phyloP scores from a whole-genome alignment of 2,329 filamentous ascomycete species.

The Colletotrichum lindemuthianum region DNA sequence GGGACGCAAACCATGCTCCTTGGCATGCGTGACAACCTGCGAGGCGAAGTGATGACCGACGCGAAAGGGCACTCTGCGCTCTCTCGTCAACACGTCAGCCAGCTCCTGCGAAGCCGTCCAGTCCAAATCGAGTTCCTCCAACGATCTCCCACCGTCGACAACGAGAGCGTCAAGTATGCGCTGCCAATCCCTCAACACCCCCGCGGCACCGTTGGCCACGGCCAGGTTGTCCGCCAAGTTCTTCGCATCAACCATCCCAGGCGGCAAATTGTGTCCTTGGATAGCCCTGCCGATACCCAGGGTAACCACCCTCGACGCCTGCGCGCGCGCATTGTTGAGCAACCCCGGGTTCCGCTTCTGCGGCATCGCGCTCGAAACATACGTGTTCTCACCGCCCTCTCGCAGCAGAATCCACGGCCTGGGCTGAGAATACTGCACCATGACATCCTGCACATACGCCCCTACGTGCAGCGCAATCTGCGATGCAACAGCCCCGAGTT shows the following conservation, averaged over 20 bases:
- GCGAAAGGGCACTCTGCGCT: conserved; percentile 25
- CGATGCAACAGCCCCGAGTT: conserved; percentile 18
- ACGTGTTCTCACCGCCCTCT: conserved; percentile 28
- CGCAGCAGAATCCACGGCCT: conserved; percentile 29
- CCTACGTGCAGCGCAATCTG: conserved; percentile 23
- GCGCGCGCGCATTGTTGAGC: not conserved
- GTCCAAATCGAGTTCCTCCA: conserved; percentile 26
- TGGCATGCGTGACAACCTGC: conserved; percentile 24
- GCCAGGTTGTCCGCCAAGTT: conserved; percentile 21
- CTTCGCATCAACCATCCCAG: conserved; percentile 28
- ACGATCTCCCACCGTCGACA: conserved; percentile 15
- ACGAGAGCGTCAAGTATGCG: conserved; percentile 23
- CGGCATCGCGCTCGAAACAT: conserved; percentile 31
- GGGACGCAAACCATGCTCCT: conserved; percentile 1
- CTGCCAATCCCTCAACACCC: not conserved
- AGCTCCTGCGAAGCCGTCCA: conserved; percentile 32
- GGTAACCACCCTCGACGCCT: conserved; percentile 23
- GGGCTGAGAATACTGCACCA: conserved; percentile 27
- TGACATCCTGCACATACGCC: conserved; percentile 29
- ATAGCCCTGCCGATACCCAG: conserved; percentile 23
- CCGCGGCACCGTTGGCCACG: conserved; percentile 4
- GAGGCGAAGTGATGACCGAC: conserved; percentile 34
- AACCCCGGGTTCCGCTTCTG: conserved; percentile 30
- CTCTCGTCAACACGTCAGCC: conserved; percentile 25
- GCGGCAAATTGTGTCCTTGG: conserved; percentile 27